These are phyloP conservation scores for Microstroma glucosiphilum DNA, from an alignment of 1,284 basidiomycete genomes.

Conservation along the genomic window DNA sequence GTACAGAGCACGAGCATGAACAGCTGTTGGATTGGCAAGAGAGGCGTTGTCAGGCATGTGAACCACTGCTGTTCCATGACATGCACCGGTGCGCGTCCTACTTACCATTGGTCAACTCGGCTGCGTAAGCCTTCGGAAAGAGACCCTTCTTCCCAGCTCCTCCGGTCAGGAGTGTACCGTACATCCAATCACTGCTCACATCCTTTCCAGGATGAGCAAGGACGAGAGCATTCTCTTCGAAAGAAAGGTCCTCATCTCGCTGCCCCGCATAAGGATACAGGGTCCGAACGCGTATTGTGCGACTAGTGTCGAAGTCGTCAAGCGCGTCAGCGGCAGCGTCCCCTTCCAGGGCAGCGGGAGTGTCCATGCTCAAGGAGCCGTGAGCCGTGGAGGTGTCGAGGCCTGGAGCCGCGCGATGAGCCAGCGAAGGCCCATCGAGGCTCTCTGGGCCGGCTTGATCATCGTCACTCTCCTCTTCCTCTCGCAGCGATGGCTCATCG, in stretches of 20 bases:
- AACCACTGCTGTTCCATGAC: background rate
- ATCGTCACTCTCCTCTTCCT: slow-evolving; percentile 57
- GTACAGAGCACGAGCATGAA: slow-evolving; percentile 43
- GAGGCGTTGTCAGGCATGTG: background rate
- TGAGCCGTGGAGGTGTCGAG: slow-evolving; percentile 13
- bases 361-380: background rate
- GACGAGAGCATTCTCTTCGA: slow-evolving; percentile 74
- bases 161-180: slow-evolving; percentile 66
- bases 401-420: background rate
- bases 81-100: background rate
- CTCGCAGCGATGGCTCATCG: slow-evolving; percentile 59
- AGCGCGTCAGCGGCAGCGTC: slow-evolving; percentile 47
- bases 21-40: slow-evolving; percentile 16
- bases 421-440: background rate
- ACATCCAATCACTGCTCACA: slow-evolving; percentile 69
- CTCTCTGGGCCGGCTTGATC: slow-evolving; percentile 18
- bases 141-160: slow-evolving; percentile 64
- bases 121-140: slow-evolving; percentile 77
- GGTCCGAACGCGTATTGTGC: slow-evolving; percentile 61
- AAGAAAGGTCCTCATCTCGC: slow-evolving; percentile 76
- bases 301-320: slow-evolving; percentile 67
- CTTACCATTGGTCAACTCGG: slow-evolving; percentile 26
- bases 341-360: background rate
- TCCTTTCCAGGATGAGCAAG: slow-evolving; percentile 80
- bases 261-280: slow-evolving; percentile 68